Evolutionary conservation across 805 yeast species (phyloP), one percentile per base, ranked within the genome.

Genomic region (Kodamaea hsintzibuensis): DNA sequence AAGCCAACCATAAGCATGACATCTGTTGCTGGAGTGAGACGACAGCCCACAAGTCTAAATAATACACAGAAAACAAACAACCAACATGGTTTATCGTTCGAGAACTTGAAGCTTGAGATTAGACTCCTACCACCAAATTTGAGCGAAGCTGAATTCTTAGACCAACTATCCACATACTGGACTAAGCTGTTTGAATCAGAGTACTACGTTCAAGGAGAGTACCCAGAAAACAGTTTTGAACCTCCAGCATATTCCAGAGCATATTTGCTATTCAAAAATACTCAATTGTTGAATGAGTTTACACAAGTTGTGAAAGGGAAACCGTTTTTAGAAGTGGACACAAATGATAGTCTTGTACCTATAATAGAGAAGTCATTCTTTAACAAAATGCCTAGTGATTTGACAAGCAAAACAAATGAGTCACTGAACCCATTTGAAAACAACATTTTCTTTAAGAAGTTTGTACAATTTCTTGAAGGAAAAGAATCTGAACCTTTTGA

Each of bases 361-460:
- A 60, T 57, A 16, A 62, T 78, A 12, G 72, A 70, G 33, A 67
- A 63, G 47, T 67, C 81, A 0, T 49, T 76, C 2, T 73, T 60
- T 51, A 55, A 63, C 4, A 58, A 60, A 42, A 73, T 74, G 76
- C 63, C 62, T 2, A 19, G 35, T n/a, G 47, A 51, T 12, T 47
- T 17, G 19, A 48, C 16, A 27, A 37, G 14, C 6, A 42, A 13
- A 10, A 6, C 25, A n/a, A 43, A 42, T 14, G 19, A 14, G 18
- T 30, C 35, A 30, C 10, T 30, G 35, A 35, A 42, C 25, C 38
- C 18, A 7, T 40, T 70, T 5, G 60, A 57, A 10, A 62, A 59
- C 2, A 51, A 55, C 8, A 59, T 63, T 2, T 49, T 52, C 3
- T 68, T 47, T 49, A 43, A 60, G 48, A 49, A 57, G 50, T 68